Percentiles rank a stretch among this genome's conserved stretches.
phyloP scores from a whole-genome alignment of 768 basidiomycete species.

The Kwoniella sp. region DNA sequence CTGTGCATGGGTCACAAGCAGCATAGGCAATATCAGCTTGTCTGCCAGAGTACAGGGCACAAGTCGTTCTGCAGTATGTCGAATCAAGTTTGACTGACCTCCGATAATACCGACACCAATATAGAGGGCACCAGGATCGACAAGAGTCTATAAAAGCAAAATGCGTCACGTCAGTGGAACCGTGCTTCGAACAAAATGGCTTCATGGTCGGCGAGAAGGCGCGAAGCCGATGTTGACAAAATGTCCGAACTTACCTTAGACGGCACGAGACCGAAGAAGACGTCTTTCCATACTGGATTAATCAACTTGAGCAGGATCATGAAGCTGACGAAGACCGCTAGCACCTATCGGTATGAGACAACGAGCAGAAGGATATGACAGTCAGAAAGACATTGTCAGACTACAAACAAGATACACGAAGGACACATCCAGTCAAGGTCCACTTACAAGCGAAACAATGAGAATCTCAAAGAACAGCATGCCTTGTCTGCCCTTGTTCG shows the following conservation, averaged over 20 bases:
- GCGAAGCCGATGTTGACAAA: neutral
- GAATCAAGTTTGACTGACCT: constrained; percentile 28
- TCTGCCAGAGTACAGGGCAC: neutral
- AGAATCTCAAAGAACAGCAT: constrained; percentile 56
- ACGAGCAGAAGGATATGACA: too few relatives aligned
- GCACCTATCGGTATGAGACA: constrained; percentile 36
- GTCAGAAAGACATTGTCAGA: too few relatives aligned
- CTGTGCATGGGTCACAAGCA: constrained; percentile 54
- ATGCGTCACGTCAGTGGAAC: neutral
- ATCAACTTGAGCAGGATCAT: constrained; percentile 73
- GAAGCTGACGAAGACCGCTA: constrained; percentile 78
- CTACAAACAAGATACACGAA: neutral
- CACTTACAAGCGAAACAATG: constrained; percentile 52
- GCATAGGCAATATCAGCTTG: neutral
- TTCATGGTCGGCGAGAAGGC: neutral
- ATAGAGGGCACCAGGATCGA: constrained; percentile 56
- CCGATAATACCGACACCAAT: constrained; percentile 53
- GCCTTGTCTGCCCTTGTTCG: constrained; percentile 50
- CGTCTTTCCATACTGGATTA: constrained; percentile 69
- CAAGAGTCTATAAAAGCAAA: constrained; percentile 32
- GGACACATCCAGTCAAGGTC: too few relatives aligned
- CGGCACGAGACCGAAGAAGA: constrained; percentile 76
- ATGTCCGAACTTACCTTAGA: constrained; percentile 62
- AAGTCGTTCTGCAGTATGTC: too few relatives aligned
- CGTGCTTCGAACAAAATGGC: too few relatives aligned